These are phyloP conservation scores for Phytophthora palmivora DNA, from an alignment of 352 stramenopile species.

Conservation along the genomic window DNA sequence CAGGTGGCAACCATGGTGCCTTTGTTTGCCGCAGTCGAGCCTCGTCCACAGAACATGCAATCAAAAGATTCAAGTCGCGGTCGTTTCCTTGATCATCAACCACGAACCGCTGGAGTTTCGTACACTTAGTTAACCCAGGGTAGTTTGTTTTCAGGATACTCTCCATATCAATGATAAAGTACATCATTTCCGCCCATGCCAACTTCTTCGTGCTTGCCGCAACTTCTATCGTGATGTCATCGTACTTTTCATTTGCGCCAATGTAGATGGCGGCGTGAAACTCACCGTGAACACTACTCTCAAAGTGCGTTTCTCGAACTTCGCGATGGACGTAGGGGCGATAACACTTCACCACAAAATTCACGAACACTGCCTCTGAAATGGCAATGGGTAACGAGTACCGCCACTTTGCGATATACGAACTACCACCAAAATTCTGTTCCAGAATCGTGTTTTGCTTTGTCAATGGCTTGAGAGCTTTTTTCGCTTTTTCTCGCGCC, in stretches of 20 bases:
- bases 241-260: not conserved
- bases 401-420: slow-evolving; percentile 19
- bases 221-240: slow-evolving; percentile 29
- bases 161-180: slow-evolving; percentile 28
- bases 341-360: slow-evolving; percentile 26
- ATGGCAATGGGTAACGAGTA: slow-evolving; percentile 21
- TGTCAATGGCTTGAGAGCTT: not conserved
- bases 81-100: not conserved
- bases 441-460: not conserved
- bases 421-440: not conserved
- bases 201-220: slow-evolving; percentile 9
- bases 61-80: not conserved
- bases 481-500: not conserved
- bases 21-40: not conserved
- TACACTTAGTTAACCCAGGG: not conserved
- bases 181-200: slow-evolving; percentile 23
- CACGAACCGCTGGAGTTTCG: not conserved
- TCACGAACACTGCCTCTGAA: slow-evolving; percentile 17
- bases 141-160: slow-evolving; percentile 4
- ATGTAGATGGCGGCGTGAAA: slow-evolving; percentile 20
- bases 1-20: slow-evolving; percentile 12
- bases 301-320: slow-evolving; percentile 2
- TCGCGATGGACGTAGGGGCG: not conserved
- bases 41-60: not conserved
- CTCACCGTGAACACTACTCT: slow-evolving; percentile 6